These are phyloP conservation scores for Leccinum ochraceum DNA, from an alignment of 768 basidiomycete genomes.

Conservation along the genomic window DNA sequence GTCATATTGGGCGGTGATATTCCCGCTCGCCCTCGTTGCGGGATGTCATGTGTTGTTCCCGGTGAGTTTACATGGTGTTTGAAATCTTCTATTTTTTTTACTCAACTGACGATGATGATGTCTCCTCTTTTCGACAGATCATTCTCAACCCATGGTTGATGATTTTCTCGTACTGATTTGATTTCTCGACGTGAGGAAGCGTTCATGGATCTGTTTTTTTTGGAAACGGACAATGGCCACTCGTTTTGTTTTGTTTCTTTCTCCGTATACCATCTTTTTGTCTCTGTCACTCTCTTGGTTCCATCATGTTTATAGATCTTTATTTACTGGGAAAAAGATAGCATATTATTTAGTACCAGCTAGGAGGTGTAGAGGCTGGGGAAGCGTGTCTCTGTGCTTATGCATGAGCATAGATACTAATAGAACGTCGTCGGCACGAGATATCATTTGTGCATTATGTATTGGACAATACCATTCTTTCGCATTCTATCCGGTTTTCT, in stretches of 20 bases:
- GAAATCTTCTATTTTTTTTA: background rate
- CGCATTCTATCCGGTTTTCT: background rate
- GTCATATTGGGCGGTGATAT: constrained; percentile 68
- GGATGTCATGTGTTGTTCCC: constrained; percentile 75
- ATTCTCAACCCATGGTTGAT: constrained; percentile 88
- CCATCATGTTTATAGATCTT: background rate
- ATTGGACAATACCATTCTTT: background rate
- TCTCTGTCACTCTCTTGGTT: background rate
- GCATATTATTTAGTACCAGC: background rate
- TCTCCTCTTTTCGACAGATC: constrained; percentile 43
- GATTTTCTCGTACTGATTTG: constrained; percentile 64
- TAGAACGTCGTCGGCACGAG: background rate
- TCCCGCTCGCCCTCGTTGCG: constrained; percentile 72
- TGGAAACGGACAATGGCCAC: background rate
- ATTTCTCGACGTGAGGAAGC: background rate
- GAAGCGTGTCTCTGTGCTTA: background rate
- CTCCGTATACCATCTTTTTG: background rate
- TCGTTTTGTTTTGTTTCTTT: background rate
- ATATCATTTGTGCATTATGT: background rate
- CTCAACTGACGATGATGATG: background rate
- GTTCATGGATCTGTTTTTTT: background rate
- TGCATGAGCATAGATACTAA: background rate
- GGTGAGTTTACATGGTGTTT: constrained; percentile 41
- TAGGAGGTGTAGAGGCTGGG: background rate
- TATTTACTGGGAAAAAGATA: background rate